These are phyloP conservation scores for Sechiopsis laciniata DNA, from an alignment of 306 rosid genomes.

Conservation along the genomic window DNA sequence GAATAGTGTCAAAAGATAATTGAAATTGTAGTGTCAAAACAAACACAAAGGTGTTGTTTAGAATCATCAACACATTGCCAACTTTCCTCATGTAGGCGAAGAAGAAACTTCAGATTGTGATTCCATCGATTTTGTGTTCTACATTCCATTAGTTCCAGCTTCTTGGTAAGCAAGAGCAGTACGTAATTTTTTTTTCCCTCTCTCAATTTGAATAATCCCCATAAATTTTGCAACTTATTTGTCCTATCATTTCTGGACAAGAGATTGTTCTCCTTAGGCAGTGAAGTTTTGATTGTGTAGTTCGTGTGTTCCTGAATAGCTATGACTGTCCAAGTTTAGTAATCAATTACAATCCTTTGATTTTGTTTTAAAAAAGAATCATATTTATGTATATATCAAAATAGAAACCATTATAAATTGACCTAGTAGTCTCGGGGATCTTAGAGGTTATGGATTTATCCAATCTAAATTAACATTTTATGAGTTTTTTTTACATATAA, in stretches of 20 bases:
- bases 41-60: too few relatives aligned
- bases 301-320: neutral
- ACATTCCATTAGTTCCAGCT: constrained; percentile 11
- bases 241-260: neutral
- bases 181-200: neutral
- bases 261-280: constrained; percentile 4
- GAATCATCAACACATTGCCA: neutral
- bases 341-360: constrained; percentile 1
- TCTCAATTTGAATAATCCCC: too few relatives aligned
- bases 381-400: too few relatives aligned
- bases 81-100: neutral
- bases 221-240: constrained; percentile 17
- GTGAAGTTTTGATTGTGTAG: constrained; percentile 17
- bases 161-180: constrained; percentile 16
- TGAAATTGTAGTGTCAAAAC: neutral
- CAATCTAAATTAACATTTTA: too few relatives aligned
- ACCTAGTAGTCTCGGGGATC: too few relatives aligned
- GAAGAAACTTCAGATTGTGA: constrained; percentile 4
- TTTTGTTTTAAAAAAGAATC: neutral
- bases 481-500: too few relatives aligned
- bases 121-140: neutral
- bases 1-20: constrained; percentile 26
- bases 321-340: neutral
- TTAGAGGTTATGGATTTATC: too few relatives aligned
- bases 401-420: too few relatives aligned